These are phyloP conservation scores for Fomitopsis schrenkii DNA, from an alignment of 1,284 basidiomycete species.

Conservation along the genomic window DNA sequence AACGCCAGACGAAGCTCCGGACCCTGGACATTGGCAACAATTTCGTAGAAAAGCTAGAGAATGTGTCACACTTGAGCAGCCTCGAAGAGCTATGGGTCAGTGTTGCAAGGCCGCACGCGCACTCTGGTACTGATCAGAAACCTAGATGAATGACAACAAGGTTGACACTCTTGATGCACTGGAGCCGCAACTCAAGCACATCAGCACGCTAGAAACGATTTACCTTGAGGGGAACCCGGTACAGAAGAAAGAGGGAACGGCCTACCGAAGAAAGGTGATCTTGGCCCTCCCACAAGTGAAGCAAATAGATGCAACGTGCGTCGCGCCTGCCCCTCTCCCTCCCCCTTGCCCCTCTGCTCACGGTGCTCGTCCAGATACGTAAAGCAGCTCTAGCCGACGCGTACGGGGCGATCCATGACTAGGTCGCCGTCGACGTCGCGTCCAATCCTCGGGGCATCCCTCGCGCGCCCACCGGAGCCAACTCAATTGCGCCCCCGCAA, in stretches of 20 bases:
- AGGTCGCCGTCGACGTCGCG: background rate
- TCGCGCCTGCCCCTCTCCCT: conserved; percentile 13
- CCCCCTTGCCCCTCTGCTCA: background rate
- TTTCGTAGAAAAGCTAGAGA: conserved; percentile 76
- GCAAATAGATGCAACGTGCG: conserved; percentile 95
- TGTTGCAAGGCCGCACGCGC: background rate
- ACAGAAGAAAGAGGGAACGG: conserved; percentile 72
- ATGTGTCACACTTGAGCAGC: conserved; percentile 68
- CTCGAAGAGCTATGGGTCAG: conserved; percentile 93
- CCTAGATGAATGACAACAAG: conserved; percentile 84
- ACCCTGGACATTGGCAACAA: conserved; percentile 91
- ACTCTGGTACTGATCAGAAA: background rate
- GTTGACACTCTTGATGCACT: conserved; percentile 69
- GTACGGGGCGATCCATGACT: background rate
- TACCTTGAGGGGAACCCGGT: conserved; percentile 96
- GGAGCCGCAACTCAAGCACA: conserved; percentile 69
- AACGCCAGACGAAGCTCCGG: conserved; percentile 64
- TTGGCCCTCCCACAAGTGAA: conserved; percentile 84
- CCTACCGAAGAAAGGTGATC: conserved; percentile 89
- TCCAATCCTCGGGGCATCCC: background rate
- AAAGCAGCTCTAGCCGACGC: background rate
- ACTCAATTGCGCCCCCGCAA: background rate
- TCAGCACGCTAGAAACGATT: conserved; percentile 75
- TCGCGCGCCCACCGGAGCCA: background rate
- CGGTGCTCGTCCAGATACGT: conserved; percentile 1